phyloP scores from a whole-genome alignment of 164 flowering plant genomes.

The Protea cynaroides region DNA sequence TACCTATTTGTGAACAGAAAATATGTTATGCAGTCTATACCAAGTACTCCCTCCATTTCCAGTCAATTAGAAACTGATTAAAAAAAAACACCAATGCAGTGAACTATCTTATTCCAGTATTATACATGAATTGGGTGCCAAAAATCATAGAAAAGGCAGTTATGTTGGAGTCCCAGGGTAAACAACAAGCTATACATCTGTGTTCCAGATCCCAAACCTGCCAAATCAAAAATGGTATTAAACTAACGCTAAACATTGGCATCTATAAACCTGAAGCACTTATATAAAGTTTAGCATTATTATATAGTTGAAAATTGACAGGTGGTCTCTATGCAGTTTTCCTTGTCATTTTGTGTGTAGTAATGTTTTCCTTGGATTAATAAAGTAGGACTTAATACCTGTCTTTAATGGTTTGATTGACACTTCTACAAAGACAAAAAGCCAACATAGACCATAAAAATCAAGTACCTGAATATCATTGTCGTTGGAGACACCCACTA shows the following conservation, averaged over 20 bases:
- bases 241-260: background rate
- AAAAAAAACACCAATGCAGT: conserved; percentile 4
- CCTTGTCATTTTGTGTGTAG: too few relatives aligned
- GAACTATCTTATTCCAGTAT: conserved; percentile 5
- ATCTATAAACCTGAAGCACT: too few relatives aligned
- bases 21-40: conserved; percentile 6
- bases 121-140: conserved; percentile 73
- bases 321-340: too few relatives aligned
- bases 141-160: conserved; percentile 73
- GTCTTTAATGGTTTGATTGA: too few relatives aligned
- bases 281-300: too few relatives aligned
- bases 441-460: background rate
- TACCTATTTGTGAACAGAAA: conserved; percentile 41
- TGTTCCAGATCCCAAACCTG: conserved; percentile 85
- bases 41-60: conserved; percentile 5
- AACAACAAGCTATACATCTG: conserved; percentile 38
- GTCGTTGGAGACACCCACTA: conserved; percentile 67
- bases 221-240: conserved; percentile 5
- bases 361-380: background rate
- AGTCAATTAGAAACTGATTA: conserved; percentile 1
- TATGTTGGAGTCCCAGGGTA: conserved; percentile 75
- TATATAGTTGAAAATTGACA: too few relatives aligned
- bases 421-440: background rate
- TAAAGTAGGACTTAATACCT: too few relatives aligned
- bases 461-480: conserved; percentile 78